These are phyloP conservation scores for Ananas comosus DNA, from an alignment of 176 grass and related monocot species.

Conservation along the genomic window DNA sequence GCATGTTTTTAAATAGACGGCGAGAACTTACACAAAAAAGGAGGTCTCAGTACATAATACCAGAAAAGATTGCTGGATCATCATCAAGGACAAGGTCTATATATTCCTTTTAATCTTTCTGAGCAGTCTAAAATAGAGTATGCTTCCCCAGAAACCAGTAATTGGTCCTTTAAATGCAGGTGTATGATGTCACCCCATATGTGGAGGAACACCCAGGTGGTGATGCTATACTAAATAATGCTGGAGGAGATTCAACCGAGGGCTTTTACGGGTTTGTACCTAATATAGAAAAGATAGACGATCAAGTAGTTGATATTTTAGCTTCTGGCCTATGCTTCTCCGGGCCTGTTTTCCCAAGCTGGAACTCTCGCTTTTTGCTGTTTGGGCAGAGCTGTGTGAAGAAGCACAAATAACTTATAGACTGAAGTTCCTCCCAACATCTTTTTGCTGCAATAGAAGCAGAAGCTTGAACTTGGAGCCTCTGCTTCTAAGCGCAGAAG, in stretches of 20 bases:
- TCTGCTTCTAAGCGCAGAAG: too few species aligned
- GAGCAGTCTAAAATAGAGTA: not conserved
- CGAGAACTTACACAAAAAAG: slow-evolving; percentile 47
- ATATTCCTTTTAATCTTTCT: not conserved
- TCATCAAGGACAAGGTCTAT: slow-evolving; percentile 73
- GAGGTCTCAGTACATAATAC: slow-evolving; percentile 61
- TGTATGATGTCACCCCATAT: slow-evolving; percentile 86
- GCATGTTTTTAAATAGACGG: slow-evolving; percentile 19
- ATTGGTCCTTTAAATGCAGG: slow-evolving; percentile 33
- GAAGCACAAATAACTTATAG: too few species aligned
- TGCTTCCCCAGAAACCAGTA: not conserved
- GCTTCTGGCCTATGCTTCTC: not conserved
- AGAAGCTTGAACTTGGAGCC: too few species aligned
- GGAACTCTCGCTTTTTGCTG: too few species aligned
- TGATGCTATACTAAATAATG: slow-evolving; percentile 85
- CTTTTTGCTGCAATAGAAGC: too few species aligned
- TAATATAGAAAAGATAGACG: not conserved
- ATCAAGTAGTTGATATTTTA: not conserved
- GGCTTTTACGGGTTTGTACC: slow-evolving; percentile 64
- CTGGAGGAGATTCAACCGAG: slow-evolving; percentile 68
- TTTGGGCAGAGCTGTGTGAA: too few species aligned
- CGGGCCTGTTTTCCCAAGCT: not conserved
- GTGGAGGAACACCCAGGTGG: slow-evolving; percentile 90
- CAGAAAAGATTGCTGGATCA: slow-evolving; percentile 77
- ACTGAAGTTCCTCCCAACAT: too few species aligned